Base-by-base conservation (phyloP, 2,329 filamentous ascomycete genomes). In the Verticillium longisporum region DNA sequence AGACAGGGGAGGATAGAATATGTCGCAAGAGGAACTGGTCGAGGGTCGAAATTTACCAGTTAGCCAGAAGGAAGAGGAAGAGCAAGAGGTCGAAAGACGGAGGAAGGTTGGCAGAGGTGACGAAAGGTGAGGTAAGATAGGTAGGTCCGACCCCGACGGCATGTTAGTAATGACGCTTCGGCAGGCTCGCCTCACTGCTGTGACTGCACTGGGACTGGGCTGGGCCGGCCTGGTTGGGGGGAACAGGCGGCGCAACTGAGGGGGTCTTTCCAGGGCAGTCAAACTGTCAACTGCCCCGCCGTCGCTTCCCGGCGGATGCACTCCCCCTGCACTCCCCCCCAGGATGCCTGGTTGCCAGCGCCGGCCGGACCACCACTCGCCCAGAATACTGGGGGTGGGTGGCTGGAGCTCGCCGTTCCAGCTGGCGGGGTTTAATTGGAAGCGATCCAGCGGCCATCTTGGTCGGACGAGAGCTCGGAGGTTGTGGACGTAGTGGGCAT, bases 81-180 rank as follows among this genome's bases (percentile, higher is more conserved):
- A 41, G 62, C 53, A 55, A 41, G 34, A 36, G 56, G 32, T 32
- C 32, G 55, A 56, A 64, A 61, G 34, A 38, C 55, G 57, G 54
- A 61, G 63, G 56, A 38, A 63, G 64, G 55, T 31, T 60, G 60
- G 59, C 60, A 57, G 31, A 60, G 57, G 56, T 38, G 53, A 59
- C 33, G 53, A 55, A 58, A 57, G 55, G 59, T 38, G 58, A 61
- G 58, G 38, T 21, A 36, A 58, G 37, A 38, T 33, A 41, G 37
- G 56, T 33, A 41, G 36, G 56, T 21, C 18, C 14, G 56, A 62
- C 60, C 13, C 18, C 14, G 56, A 62, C 60, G 63, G 62, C 61
- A 64, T 57, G 61, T 65, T 65, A 65, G 63, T 65, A 65, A 65
- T 63, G 63, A 65, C 62, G 62, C 61, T 59, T 62, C 60, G 63